Conservation (phyloP, 2,329 filamentous ascomycete genomes). For the Simplicillium aogashimaense region DNA sequence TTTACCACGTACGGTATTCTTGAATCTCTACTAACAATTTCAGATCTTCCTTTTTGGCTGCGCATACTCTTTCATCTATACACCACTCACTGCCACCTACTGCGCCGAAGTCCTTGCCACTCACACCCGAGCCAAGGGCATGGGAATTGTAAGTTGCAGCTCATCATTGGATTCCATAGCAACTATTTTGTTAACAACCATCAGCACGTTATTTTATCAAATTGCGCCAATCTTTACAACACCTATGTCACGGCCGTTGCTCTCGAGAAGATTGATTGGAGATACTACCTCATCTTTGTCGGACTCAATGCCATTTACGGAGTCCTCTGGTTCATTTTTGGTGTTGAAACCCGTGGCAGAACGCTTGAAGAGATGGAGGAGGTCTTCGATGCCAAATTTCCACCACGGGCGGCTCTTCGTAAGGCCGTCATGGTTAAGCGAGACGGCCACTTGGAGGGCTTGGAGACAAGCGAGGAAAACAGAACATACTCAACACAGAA, state of each 20-base stretch:
- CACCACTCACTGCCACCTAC: conserved; percentile 29
- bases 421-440: conserved; percentile 14
- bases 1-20: not conserved
- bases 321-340: conserved; percentile 16
- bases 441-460: conserved; percentile 8
- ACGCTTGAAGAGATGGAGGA: conserved; percentile 34
- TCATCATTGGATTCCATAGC: not conserved
- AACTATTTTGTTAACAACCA: not conserved
- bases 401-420: conserved; percentile 25
- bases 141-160: conserved; percentile 16
- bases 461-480: too few relatives aligned
- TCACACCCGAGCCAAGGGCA: conserved; percentile 23
- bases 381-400: conserved; percentile 26
- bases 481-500: too few relatives aligned
- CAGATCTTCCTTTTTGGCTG: conserved; percentile 41
- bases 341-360: conserved; percentile 18
- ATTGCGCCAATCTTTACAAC: conserved; percentile 20
- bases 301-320: conserved; percentile 19
- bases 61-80: conserved; percentile 41
- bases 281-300: conserved; percentile 21
- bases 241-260: conserved; percentile 20
- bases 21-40: not conserved
- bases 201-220: conserved; percentile 15
- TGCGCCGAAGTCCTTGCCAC: conserved; percentile 22
- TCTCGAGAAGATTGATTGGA: conserved; percentile 18